phyloP scores from a whole-genome alignment of 2,329 filamentous ascomycete species.

The Microdochium paspali region DNA sequence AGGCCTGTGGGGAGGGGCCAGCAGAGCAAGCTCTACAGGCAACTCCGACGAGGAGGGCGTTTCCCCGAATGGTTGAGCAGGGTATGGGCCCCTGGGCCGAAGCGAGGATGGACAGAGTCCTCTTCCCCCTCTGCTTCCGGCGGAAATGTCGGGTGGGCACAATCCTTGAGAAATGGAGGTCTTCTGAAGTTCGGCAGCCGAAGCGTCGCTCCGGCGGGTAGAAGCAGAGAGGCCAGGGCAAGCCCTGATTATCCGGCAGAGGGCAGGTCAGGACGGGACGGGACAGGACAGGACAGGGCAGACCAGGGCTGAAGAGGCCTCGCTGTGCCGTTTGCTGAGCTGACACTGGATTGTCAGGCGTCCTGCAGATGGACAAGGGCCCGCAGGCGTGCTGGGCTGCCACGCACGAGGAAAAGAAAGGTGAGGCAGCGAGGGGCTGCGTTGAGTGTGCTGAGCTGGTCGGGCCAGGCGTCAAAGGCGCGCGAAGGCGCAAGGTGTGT shows the following conservation, averaged over 20 bases:
- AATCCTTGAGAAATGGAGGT: no score
- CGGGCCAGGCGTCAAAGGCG: no score
- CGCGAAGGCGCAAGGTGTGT: no score
- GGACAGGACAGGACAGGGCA: background rate
- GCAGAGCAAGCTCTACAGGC: background rate
- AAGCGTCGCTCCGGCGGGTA: constrained; percentile 1
- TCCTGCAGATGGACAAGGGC: background rate
- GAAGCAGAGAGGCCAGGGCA: background rate
- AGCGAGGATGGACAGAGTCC: background rate
- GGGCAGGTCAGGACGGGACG: background rate
- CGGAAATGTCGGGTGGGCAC: no score
- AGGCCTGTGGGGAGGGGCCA: background rate
- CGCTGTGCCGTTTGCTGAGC: background rate
- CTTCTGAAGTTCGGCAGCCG: background rate
- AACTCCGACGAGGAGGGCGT: background rate
- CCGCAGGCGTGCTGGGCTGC: background rate
- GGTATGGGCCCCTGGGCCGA: background rate
- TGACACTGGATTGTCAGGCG: background rate
- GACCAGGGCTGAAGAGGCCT: no score
- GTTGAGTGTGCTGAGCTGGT: no score
- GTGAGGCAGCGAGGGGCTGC: background rate
- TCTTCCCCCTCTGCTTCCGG: no score
- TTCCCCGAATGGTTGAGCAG: background rate
- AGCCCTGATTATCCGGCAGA: background rate
- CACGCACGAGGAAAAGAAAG: background rate